Conservation (phyloP, 2,329 filamentous ascomycete species). For the Penicillium brevicompactum region DNA sequence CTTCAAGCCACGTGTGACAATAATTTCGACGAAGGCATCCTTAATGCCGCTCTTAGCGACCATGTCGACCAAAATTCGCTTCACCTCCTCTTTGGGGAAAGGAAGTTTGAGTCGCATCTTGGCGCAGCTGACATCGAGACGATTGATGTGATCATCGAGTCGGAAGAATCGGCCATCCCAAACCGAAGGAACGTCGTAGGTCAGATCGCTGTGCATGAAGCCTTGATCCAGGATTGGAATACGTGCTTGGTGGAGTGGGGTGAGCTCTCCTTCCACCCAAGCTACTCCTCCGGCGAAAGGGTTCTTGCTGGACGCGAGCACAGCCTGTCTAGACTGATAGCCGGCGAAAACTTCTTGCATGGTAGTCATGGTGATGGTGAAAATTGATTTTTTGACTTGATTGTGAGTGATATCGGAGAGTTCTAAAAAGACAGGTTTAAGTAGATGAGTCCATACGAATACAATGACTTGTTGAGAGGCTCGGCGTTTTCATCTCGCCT, state of each 20-base stretch:
- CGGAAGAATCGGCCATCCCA: constrained; percentile 58
- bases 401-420: no score
- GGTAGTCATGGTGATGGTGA: constrained; percentile 40
- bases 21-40: constrained; percentile 55
- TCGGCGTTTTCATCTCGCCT: no score
- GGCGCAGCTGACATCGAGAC: constrained; percentile 47
- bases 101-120: constrained; percentile 52
- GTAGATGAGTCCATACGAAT: no score
- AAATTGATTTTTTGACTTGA: no score
- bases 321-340: constrained; percentile 36
- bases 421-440: no score
- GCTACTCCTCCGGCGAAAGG: constrained; percentile 50
- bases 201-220: constrained; percentile 56
- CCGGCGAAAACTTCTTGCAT: constrained; percentile 48
- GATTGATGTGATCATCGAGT: constrained; percentile 52
- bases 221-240: constrained; percentile 56
- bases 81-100: constrained; percentile 43
- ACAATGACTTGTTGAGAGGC: no score
- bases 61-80: constrained; percentile 48
- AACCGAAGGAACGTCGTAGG: constrained; percentile 55
- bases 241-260: constrained; percentile 50
- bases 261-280: constrained; percentile 49
- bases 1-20: constrained; percentile 53
- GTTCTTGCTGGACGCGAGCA: constrained; percentile 39
- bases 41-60: constrained; percentile 49